phyloP scores from a whole-genome alignment of 208 protist species.

The Trypanosoma platydactyli region DNA sequence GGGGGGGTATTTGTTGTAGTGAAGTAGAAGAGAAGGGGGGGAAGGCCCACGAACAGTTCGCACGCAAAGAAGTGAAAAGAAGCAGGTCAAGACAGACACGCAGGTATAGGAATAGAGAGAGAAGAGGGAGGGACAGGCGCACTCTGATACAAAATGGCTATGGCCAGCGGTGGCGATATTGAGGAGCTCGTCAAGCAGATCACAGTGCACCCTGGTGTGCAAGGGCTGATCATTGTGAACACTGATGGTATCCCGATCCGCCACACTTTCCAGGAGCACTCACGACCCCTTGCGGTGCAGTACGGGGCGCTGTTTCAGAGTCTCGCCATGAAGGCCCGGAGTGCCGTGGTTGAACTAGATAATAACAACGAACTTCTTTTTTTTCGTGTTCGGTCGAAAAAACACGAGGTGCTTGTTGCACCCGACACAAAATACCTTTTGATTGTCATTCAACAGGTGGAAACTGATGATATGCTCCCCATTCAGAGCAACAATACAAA shows the following conservation, averaged over 20 bases:
- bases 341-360: conserved; percentile 92
- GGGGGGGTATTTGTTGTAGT: no score
- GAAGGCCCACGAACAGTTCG: not conserved
- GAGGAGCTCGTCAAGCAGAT: conserved; percentile 97
- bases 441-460: conserved; percentile 87
- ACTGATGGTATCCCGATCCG: conserved; percentile 93
- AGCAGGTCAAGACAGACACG: no score
- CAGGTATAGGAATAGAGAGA: no score
- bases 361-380: conserved; percentile 95
- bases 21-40: not conserved
- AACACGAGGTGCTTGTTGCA: conserved; percentile 97
- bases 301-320: conserved; percentile 94
- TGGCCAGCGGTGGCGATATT: conserved; percentile 82
- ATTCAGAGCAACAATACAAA: conserved; percentile 18
- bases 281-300: conserved; percentile 86
- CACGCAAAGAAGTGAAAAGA: not conserved
- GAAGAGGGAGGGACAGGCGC: no score
- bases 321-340: conserved; percentile 91
- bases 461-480: conserved; percentile 31
- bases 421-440: conserved; percentile 92
- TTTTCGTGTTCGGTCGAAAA: conserved; percentile 92
- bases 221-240: conserved; percentile 96
- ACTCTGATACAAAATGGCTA: conserved; percentile 57
- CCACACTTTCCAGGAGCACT: conserved; percentile 91
- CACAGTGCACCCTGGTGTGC: conserved; percentile 91